These are phyloP conservation scores for Lecanicillium sp. DNA, from an alignment of 2,329 filamentous ascomycete species.

Conservation along the genomic window DNA sequence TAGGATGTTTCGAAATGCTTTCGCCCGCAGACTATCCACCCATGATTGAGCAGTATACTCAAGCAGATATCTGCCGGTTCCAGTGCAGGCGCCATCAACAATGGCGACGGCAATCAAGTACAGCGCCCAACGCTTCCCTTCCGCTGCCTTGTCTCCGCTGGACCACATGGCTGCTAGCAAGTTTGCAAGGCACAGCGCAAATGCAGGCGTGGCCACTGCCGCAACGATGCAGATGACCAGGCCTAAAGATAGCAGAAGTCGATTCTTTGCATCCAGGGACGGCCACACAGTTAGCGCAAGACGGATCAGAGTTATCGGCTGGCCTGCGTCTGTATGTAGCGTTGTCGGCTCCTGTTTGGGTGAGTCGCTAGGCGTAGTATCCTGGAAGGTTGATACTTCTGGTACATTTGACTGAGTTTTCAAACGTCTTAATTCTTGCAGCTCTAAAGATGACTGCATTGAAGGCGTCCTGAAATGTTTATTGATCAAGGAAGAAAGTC, in stretches of 20 bases:
- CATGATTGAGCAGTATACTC: conserved; percentile 68
- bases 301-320: too few relatives aligned
- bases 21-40: conserved; percentile 62
- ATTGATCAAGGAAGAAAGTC: conserved; percentile 1
- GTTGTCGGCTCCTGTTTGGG: too few relatives aligned
- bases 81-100: conserved; percentile 58
- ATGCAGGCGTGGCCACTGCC: conserved; percentile 62
- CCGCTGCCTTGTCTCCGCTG: conserved; percentile 34
- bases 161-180: conserved; percentile 65
- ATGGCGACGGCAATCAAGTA: conserved; percentile 61
- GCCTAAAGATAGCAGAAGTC: conserved; percentile 49
- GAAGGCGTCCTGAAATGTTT: background rate
- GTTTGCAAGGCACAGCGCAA: conserved; percentile 68
- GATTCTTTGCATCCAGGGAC: conserved; percentile 42
- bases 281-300: conserved; percentile 41
- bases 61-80: conserved; percentile 61
- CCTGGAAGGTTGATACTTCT: too few relatives aligned
- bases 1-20: conserved; percentile 63
- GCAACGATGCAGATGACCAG: conserved; percentile 55
- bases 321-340: too few relatives aligned
- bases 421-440: background rate
- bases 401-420: background rate
- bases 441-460: background rate
- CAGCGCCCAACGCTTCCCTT: conserved; percentile 60
- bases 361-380: too few relatives aligned